Evolutionary conservation across 345 rosid genomes (phyloP), one percentile per base, ranked within the genome.

Genomic region (Capsella bursapastoris): DNA sequence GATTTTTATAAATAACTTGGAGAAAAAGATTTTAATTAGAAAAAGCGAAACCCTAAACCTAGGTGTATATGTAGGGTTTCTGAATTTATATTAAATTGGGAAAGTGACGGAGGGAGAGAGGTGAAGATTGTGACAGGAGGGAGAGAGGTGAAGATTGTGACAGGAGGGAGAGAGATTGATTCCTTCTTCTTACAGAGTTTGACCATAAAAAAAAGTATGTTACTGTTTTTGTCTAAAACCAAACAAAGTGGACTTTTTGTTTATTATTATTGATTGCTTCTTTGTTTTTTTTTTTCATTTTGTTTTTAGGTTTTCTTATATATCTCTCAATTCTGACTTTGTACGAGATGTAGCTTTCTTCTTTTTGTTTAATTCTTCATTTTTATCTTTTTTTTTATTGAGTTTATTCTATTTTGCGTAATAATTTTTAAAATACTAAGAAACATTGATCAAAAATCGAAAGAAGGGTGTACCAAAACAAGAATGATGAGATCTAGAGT

Each of bases 181-280:
- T 71, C 66, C 55, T 43, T 49, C 49, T 51, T 28, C 53, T 57
- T 47, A 56, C 72, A 66, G 64, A 66, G 73, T 78, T 78, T 78
- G 81, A 78, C 73, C 81, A 66, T 22, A 22, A 22, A 22, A 22
- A 22, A 72, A 78, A 72, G 77, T 72, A 59, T 18, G 73, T 72
- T 78, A 71, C 77, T 78, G 77, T 78, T 66, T 72, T 72, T 66
- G 81, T 71, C 69, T 66, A 59, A 78, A 71, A 71, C 57, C 69
- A 63, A 53, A 66, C 73, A 72, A 49, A 71, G 68, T 78, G 77
- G 73, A 78, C 73, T 71, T 72, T 22, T 75, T 68, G 57, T 22
- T 49, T 1, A 13, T 49, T 4, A 16, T 8, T 56, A 7, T 70
- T 57, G 13, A 12, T 51, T 50, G 1, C 34, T 3, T 8, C 9